A percentile compares a stretch with the other conserved stretches of the same genome.
Conservation (phyloP, 2,329 filamentous ascomycete genomes). For the Ramichloridium luteum region DNA sequence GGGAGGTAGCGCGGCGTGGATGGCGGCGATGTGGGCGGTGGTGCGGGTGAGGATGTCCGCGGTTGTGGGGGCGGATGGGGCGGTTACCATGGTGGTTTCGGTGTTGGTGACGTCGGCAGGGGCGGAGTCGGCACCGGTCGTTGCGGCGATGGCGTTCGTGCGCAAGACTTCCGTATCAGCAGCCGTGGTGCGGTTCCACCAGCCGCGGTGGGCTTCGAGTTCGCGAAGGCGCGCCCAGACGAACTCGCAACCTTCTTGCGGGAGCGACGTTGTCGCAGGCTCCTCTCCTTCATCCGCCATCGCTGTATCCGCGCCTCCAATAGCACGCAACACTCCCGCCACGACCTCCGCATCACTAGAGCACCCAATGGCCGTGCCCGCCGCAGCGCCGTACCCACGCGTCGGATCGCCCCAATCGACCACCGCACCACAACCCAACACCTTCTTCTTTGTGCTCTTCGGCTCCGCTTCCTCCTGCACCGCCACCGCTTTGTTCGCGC, state of each 20-base stretch:
- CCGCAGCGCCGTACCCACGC: slow-evolving; percentile 46
- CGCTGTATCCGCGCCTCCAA: slow-evolving; percentile 40
- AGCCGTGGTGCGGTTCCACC: slow-evolving; percentile 43
- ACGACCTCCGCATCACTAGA: slow-evolving; percentile 46
- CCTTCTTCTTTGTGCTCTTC: no score
- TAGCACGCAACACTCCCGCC: slow-evolving; percentile 39
- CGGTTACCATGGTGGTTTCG: not conserved
- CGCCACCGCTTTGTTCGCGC: slow-evolving; percentile 28
- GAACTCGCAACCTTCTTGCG: slow-evolving; percentile 46
- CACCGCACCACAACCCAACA: no score
- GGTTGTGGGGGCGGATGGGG: slow-evolving; percentile 22
- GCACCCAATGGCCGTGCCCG: slow-evolving; percentile 45
- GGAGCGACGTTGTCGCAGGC: slow-evolving; percentile 28
- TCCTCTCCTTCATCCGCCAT: slow-evolving; percentile 16
- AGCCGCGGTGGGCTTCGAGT: slow-evolving; percentile 47
- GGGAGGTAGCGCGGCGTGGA: slow-evolving; percentile 45
- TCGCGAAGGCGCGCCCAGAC: slow-evolving; percentile 51
- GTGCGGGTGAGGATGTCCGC: slow-evolving; percentile 38
- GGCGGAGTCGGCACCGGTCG: slow-evolving; percentile 6
- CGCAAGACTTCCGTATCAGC: slow-evolving; percentile 26
- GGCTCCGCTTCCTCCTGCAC: slow-evolving; percentile 28
- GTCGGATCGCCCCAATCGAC: slow-evolving; percentile 82
- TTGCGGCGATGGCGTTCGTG: slow-evolving; percentile 8
- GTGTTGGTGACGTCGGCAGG: slow-evolving; percentile 7
- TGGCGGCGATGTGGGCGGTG: slow-evolving; percentile 36